A percentile compares a stretch with the other conserved stretches of the same genome.
Conservation (phyloP, 1,139 yeast genomes). For the Waltiozyma sp. region DNA sequence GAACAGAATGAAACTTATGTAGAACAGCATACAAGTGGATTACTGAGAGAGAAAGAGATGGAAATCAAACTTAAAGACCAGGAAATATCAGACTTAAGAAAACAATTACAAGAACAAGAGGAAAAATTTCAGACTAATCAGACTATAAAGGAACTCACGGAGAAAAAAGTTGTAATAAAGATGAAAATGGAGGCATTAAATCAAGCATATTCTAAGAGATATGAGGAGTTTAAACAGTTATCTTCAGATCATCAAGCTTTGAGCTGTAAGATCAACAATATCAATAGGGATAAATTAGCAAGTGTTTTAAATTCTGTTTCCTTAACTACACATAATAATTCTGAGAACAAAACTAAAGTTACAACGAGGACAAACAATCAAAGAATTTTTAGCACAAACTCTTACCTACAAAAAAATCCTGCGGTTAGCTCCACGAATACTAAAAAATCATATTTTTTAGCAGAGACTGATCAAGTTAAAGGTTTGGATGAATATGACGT, state of each 20-base stretch:
- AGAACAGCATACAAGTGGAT: background rate
- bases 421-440: slow-evolving; percentile 9
- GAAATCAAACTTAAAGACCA: background rate
- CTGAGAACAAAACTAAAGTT: background rate
- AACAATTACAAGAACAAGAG: slow-evolving; percentile 9
- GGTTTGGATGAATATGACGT: slow-evolving; percentile 4
- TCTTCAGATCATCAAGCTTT: slow-evolving; percentile 19
- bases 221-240: slow-evolving; percentile 18
- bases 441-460: slow-evolving; percentile 5
- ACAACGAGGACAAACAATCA: slow-evolving; percentile 1
- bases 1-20: background rate
- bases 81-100: slow-evolving; percentile 9
- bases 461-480: slow-evolving; percentile 2
- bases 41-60: background rate
- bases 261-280: slow-evolving; percentile 16
- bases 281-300: slow-evolving; percentile 22
- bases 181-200: slow-evolving; percentile 16
- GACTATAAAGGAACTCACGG: slow-evolving; percentile 12
- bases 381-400: slow-evolving; percentile 19
- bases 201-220: slow-evolving; percentile 17
- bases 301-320: slow-evolving; percentile 23
- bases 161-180: slow-evolving; percentile 15
- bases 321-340: slow-evolving; percentile 13
- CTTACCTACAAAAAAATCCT: slow-evolving; percentile 12
- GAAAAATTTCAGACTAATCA: slow-evolving; percentile 7